Base-by-base conservation (phyloP, 768 basidiomycete species). In the Calocybe gangraenosa region DNA sequence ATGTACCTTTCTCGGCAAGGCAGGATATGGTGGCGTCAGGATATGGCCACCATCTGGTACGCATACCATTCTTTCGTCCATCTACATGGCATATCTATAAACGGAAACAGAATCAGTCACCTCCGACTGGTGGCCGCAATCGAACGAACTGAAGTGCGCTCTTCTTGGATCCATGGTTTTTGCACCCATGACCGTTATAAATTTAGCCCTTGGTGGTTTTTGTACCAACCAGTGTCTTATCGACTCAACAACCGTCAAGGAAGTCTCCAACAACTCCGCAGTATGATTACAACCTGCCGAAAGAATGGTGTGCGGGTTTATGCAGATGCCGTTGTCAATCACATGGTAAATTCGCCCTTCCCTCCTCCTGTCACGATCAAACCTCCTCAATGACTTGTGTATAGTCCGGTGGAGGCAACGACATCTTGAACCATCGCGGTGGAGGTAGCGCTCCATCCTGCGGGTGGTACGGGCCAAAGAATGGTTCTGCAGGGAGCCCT, bases 281-380 rank as follows among this genome's bases (percentile, higher is more conserved):
- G 40, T 28, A 41, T 31, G 40, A 44, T 44, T 21, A 44, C 43
- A 10, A 37, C 35, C 21, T 44, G 43, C 23, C 43, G 43, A n/a
- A 14, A 33, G 9, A 35, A 37, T 25, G 43, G 43, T 17, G 43
- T 44, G 10, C 43, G 43, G 2, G 23, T 44, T 22, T 44, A 44
- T n/a, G 43, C 43, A n/a, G 43, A 44, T n/a, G 43, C 43, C 10
- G 43, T 44, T 10, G 43, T 44, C 8, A 44, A 44, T 37, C 43
- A 44, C 33, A 44, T 44, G 43, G 43, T 44, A 23, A 28, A 19
- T 7, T 15, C 21, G 11, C 35, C 13, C 15, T 14, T 13, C 5
- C 25, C n/a, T 13, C 4, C 25, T 40, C 13, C 4, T n/a, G 7
- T 35, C 6, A n/a, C 7, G 14, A n/a, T 35, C 5, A 14, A 35